Conservation (phyloP, 768 basidiomycete species). For the Hysterangium stoloniferum region DNA sequence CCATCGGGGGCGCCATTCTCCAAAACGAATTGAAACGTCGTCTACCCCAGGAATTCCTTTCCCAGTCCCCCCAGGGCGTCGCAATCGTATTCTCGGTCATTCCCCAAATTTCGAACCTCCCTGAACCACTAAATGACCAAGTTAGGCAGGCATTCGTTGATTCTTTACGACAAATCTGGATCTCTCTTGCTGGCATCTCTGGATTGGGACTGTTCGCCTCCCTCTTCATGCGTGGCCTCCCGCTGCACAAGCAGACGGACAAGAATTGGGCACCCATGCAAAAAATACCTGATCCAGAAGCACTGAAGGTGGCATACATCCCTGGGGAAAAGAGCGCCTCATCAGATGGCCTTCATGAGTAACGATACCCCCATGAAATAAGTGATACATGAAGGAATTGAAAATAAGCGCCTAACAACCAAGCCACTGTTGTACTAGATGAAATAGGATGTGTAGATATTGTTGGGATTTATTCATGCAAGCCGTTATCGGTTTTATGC, state of each 20-base stretch:
- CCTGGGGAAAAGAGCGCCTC: too few species aligned
- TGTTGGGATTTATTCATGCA: too few species aligned
- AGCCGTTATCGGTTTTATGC: too few species aligned
- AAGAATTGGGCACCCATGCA: conserved; percentile 26
- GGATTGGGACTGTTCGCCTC: conserved; percentile 21
- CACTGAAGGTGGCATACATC: too few species aligned
- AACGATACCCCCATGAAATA: too few species aligned
- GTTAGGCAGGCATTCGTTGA: conserved; percentile 23
- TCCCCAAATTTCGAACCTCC: conserved; percentile 14
- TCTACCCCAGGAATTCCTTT: conserved; percentile 20
- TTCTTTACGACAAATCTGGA: conserved; percentile 25
- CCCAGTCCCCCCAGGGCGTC: conserved; percentile 10
- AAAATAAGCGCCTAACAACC: too few species aligned
- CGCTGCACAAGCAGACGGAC: conserved; percentile 25
- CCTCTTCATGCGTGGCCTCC: conserved; percentile 28
- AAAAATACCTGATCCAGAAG: too few species aligned
- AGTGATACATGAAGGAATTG: too few species aligned
- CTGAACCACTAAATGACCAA: conserved; percentile 17
- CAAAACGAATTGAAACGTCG: conserved; percentile 26
- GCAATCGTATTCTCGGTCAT: conserved; percentile 16
- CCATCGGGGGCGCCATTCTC: conserved; percentile 26
- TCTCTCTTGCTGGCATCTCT: conserved; percentile 21
- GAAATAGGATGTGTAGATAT: too few species aligned
- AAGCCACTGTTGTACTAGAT: too few species aligned
- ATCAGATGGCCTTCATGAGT: too few species aligned